Conservation (phyloP, 1,284 basidiomycete species). For the Microbotryomycetes sp. region DNA sequence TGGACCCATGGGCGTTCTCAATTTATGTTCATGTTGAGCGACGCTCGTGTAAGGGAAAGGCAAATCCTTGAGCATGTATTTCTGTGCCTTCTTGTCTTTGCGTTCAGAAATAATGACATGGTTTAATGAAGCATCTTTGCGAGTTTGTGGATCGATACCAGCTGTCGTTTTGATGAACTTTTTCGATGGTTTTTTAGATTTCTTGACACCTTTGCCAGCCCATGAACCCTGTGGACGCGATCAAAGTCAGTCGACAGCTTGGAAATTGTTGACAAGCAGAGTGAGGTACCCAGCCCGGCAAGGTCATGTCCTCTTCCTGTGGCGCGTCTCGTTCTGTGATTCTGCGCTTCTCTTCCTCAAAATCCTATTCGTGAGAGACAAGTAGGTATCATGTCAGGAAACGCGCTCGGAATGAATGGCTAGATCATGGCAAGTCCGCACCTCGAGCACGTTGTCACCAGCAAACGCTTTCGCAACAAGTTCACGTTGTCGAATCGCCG, state of each 20-base stretch:
- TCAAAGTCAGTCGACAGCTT: constrained; percentile 3
- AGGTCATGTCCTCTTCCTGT: constrained; percentile 72
- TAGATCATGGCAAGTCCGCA: constrained; percentile 42
- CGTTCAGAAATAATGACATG: constrained; percentile 93
- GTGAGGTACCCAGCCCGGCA: constrained; percentile 83
- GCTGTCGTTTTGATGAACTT: constrained; percentile 70
- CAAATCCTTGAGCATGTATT: constrained; percentile 80
- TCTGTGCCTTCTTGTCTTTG: constrained; percentile 83
- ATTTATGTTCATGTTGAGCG: constrained; percentile 78
- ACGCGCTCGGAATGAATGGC: neutral
- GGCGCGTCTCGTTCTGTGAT: constrained; percentile 80
- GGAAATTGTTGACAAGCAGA: constrained; percentile 7
- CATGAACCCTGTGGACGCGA: constrained; percentile 65
- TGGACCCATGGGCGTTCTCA: constrained; percentile 71
- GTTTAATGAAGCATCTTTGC: constrained; percentile 74
- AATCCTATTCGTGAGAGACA: constrained; percentile 58
- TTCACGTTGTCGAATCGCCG: constrained; percentile 75
- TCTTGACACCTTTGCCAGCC: constrained; percentile 67
- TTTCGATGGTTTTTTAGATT: constrained; percentile 42
- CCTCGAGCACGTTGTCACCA: constrained; percentile 86
- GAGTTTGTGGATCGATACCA: constrained; percentile 66
- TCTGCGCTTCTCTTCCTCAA: constrained; percentile 70
- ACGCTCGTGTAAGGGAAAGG: constrained; percentile 89
- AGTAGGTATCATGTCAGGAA: neutral
- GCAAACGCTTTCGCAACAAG: constrained; percentile 92